These are phyloP conservation scores for Amanita inopinata DNA, from an alignment of 768 basidiomycete genomes.

Conservation along the genomic window DNA sequence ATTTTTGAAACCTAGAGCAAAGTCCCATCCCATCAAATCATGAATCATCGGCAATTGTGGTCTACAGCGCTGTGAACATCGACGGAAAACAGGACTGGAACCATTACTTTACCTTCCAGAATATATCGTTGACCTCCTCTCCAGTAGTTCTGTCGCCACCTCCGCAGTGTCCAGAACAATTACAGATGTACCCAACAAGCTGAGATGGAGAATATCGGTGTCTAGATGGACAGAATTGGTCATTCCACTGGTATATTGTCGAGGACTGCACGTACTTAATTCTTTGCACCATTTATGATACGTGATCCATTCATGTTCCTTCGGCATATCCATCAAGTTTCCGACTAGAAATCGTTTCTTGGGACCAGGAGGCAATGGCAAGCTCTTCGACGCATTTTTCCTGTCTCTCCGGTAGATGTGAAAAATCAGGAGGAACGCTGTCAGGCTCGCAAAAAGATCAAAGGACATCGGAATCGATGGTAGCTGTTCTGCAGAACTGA, in stretches of 20 bases:
- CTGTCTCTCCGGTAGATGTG: slow-evolving; percentile 14
- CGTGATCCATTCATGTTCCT: not conserved
- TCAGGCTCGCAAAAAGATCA: slow-evolving; percentile 11
- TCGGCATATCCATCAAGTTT: slow-evolving; percentile 5
- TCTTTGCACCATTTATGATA: slow-evolving; percentile 9
- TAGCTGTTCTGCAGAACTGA: too few species aligned
- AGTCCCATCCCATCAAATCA: not conserved
- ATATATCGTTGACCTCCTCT: slow-evolving; percentile 8
- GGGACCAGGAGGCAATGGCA: slow-evolving; percentile 1
- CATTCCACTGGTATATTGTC: not conserved
- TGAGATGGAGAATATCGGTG: slow-evolving; percentile 8
- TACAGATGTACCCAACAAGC: slow-evolving; percentile 2
- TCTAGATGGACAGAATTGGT: not conserved
- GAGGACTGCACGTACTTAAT: not conserved
- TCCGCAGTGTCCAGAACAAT: slow-evolving; percentile 4
- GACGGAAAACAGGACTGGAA: not conserved
- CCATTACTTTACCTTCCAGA: slow-evolving; percentile 5
- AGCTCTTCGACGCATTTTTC: too few species aligned
- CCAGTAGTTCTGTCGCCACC: slow-evolving; percentile 4
- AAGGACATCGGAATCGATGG: slow-evolving; percentile 7
- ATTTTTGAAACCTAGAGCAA: slow-evolving; percentile 9
- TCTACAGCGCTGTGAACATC: not conserved
- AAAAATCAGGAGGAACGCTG: slow-evolving; percentile 13
- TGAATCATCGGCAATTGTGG: not conserved
- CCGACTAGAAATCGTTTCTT: slow-evolving; percentile 2